Conservation (phyloP, 345 rosid species). For the Gossypium herbaceum region DNA sequence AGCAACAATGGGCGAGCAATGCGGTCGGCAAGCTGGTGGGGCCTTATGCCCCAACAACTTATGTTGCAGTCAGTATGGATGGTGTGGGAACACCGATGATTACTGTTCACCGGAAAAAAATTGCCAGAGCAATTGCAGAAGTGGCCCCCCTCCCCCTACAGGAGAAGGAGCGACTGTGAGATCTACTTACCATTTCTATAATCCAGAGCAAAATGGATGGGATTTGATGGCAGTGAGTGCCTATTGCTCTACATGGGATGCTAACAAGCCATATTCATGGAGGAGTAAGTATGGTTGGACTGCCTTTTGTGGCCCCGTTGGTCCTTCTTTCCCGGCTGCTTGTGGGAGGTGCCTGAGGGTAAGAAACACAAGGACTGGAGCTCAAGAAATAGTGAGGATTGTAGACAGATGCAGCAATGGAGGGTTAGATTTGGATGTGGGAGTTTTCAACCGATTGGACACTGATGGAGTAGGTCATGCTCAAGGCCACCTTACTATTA, state of each 20-base stretch:
- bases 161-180: slow-evolving; percentile 35
- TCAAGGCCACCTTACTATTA: slow-evolving; percentile 24
- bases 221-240: slow-evolving; percentile 43
- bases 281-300: slow-evolving; percentile 55
- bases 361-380: slow-evolving; percentile 14
- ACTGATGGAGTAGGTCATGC: slow-evolving; percentile 16
- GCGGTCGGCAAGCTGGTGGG: slow-evolving; percentile 14
- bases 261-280: slow-evolving; percentile 47
- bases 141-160: slow-evolving; percentile 10
- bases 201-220: slow-evolving; percentile 51
- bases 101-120: slow-evolving; percentile 26
- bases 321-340: slow-evolving; percentile 43
- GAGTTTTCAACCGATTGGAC: slow-evolving; percentile 15
- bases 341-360: slow-evolving; percentile 55
- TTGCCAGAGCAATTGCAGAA: slow-evolving; percentile 38
- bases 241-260: slow-evolving; percentile 60
- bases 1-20: background rate
- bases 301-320: slow-evolving; percentile 57
- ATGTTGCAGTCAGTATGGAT: slow-evolving; percentile 17
- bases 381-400: slow-evolving; percentile 17
- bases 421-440: slow-evolving; percentile 17
- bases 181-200: slow-evolving; percentile 51
- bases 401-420: slow-evolving; percentile 18
- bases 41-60: background rate
- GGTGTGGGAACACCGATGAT: slow-evolving; percentile 12